phyloP scores from a whole-genome alignment of 2,329 filamentous ascomycete genomes.

The Verticillium nubilum region DNA sequence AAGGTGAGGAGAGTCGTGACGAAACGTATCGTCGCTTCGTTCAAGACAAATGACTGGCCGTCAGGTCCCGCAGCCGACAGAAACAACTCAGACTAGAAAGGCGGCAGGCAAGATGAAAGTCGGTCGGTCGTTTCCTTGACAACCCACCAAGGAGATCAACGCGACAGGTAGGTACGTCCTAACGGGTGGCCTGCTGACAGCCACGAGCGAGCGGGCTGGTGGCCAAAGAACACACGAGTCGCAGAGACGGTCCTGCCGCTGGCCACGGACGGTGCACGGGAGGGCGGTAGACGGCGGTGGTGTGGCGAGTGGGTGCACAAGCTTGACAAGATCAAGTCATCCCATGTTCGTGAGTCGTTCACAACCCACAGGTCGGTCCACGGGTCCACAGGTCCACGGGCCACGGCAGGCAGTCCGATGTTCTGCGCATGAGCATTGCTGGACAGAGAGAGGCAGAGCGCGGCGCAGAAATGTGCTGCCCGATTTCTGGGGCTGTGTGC shows the following conservation, averaged over 20 bases:
- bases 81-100: not conserved
- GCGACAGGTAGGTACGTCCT: not conserved
- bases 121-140: not conserved
- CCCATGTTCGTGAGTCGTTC: not conserved
- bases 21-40: slow-evolving; percentile 1
- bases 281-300: not conserved
- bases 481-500: not conserved
- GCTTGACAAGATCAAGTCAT: not conserved
- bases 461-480: not conserved
- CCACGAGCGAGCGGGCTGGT: not conserved
- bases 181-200: not conserved
- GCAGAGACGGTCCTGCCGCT: not conserved
- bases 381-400: not conserved
- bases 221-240: not conserved
- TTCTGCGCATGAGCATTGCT: not conserved
- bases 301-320: not conserved
- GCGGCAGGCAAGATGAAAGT: not conserved
- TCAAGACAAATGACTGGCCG: not conserved
- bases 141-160: not conserved
- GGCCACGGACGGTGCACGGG: not conserved
- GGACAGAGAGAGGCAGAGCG: not conserved
- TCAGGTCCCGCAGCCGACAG: not conserved
- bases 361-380: not conserved
- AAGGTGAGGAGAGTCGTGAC: not conserved
- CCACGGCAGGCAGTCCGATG: not conserved